Evolutionary conservation across 352 stramenopile genomes (phyloP).

Genomic region (Stramenopiles sp.): DNA sequence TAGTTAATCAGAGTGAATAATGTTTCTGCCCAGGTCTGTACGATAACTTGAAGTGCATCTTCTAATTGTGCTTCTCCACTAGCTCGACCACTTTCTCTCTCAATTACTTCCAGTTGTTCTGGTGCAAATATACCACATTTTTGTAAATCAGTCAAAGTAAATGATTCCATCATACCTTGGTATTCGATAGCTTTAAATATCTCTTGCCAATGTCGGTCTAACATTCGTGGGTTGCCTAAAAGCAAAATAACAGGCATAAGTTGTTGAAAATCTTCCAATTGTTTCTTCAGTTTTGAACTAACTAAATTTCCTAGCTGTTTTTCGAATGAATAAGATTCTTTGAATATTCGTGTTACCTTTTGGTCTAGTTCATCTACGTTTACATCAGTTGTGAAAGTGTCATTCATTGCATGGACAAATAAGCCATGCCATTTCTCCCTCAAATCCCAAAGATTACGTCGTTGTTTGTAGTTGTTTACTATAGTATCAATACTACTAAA

Average conservation of each 20-base stretch:
- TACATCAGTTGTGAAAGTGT: conserved; percentile 1
- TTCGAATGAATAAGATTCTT: conserved; percentile 3
- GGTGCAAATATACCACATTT: conserved; percentile 26
- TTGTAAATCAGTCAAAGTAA: conserved; percentile 11
- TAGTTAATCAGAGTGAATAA: conserved; percentile 25
- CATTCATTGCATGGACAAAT: not conserved
- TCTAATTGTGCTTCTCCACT: conserved; percentile 94
- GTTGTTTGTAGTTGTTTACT: conserved; percentile 15
- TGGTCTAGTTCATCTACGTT: conserved; percentile 7
- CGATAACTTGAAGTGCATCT: conserved; percentile 25
- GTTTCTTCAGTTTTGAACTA: conserved; percentile 5
- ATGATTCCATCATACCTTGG: conserved; percentile 10
- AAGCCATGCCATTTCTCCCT: not conserved
- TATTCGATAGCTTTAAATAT: conserved; percentile 9
- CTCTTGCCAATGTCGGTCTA: conserved; percentile 86
- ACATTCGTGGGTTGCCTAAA: conserved; percentile 88
- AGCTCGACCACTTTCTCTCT: conserved; percentile 74
- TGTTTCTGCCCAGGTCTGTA: conserved; percentile 21
- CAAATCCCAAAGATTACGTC: not conserved
- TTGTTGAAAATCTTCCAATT: not conserved
- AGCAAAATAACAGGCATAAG: conserved; percentile 62
- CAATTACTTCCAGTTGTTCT: conserved; percentile 75
- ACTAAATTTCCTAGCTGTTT: conserved; percentile 10
- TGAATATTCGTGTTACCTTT: conserved; percentile 3
- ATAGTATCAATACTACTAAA: conserved; percentile 47